These are phyloP conservation scores for Pseudonitzschia pungens DNA, from an alignment of 108 stramenopile species.

Conservation along the genomic window DNA sequence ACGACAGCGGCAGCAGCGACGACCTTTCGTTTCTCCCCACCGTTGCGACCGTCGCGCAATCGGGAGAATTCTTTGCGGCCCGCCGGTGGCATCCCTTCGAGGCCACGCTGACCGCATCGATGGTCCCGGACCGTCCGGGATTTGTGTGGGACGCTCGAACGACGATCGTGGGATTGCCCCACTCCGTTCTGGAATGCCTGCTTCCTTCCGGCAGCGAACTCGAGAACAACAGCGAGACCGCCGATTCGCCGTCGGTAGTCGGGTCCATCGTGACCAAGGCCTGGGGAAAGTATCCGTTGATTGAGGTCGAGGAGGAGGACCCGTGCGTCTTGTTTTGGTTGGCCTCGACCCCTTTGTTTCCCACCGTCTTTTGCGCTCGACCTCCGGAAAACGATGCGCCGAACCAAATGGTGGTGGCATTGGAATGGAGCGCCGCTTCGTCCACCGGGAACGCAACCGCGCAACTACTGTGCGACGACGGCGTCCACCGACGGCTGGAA, in stretches of 20 bases:
- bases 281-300: conserved; percentile 35
- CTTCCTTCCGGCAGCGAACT: background rate
- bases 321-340: conserved; percentile 18
- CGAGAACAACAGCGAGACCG: background rate
- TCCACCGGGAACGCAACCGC: background rate
- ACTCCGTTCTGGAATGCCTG: background rate
- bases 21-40: background rate
- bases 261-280: conserved; percentile 2
- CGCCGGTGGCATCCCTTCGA: conserved; percentile 9
- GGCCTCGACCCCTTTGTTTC: background rate
- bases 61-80: conserved; percentile 7
- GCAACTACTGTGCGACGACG: background rate
- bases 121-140: background rate
- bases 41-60: background rate
- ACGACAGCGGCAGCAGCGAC: background rate
- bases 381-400: background rate
- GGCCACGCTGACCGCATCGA: background rate
- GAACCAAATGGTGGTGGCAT: too few species aligned
- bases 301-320: conserved; percentile 44
- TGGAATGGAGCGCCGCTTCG: too few species aligned
- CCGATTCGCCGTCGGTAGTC: background rate
- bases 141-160: conserved; percentile 15
- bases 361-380: background rate
- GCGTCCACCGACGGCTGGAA: background rate
- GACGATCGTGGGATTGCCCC: background rate